Conservation (phyloP, 371 early-diverging fungal genomes). For the Gilbertella persicaria region DNA sequence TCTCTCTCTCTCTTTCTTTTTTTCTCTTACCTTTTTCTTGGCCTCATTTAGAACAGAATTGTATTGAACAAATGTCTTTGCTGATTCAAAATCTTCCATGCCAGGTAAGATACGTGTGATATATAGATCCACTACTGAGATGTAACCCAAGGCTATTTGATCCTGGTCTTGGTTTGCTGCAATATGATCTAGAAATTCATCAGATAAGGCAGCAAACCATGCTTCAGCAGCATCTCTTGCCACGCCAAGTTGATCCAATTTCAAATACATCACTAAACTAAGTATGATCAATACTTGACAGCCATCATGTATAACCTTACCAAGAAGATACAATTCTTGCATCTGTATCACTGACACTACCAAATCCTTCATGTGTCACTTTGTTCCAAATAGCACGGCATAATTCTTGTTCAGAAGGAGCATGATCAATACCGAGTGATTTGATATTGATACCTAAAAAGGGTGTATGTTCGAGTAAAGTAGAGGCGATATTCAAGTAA, state of each 20-base stretch:
- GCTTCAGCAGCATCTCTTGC: conserved; percentile 37
- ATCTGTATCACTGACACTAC: conserved; percentile 22
- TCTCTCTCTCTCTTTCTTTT: conserved; percentile 3
- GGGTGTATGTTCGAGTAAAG: conserved; percentile 10
- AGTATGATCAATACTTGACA: background rate
- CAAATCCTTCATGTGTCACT: conserved; percentile 20
- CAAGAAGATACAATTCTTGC: conserved; percentile 32
- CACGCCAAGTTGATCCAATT: conserved; percentile 23
- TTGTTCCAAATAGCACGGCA: conserved; percentile 31
- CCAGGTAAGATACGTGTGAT: conserved; percentile 29
- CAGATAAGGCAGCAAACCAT: conserved; percentile 40
- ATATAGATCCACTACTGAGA: conserved; percentile 34
- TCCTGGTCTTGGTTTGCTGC: conserved; percentile 14
- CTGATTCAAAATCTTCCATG: conserved; percentile 42
- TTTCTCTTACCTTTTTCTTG: conserved; percentile 33
- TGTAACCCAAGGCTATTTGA: conserved; percentile 15
- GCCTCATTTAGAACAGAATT: conserved; percentile 34
- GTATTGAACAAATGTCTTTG: conserved; percentile 38
- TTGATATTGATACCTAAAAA: conserved; percentile 9
- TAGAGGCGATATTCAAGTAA: conserved; percentile 40
- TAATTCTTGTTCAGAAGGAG: conserved; percentile 15
- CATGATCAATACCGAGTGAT: conserved; percentile 13
- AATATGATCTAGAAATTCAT: conserved; percentile 25
- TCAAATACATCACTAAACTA: conserved; percentile 36
- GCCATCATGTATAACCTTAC: conserved; percentile 22